Percentiles rank a stretch among this genome's conserved stretches.
These are phyloP conservation scores for Daedaleopsis sinensis DNA, from an alignment of 768 basidiomycete genomes.

Conservation along the genomic window DNA sequence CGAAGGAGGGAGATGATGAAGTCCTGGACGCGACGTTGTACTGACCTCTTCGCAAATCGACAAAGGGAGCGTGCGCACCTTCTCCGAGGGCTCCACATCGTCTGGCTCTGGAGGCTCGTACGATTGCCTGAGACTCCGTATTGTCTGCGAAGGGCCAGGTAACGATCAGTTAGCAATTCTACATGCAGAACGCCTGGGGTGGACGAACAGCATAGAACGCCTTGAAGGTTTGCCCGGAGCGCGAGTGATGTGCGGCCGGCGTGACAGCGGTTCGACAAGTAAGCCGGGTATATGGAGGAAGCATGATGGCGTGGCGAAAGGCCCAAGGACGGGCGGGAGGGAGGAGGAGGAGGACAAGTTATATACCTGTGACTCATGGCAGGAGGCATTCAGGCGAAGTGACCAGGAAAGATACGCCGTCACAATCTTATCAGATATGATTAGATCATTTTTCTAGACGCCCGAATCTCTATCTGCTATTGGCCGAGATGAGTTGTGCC, in stretches of 20 bases:
- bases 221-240: conserved; percentile 34
- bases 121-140: conserved; percentile 27
- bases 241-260: conserved; percentile 17
- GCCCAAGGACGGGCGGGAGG: conserved; percentile 1
- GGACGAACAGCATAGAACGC: conserved; percentile 34
- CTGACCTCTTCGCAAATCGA: not conserved
- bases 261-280: conserved; percentile 3
- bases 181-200: not conserved
- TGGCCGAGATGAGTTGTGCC: not conserved
- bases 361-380: conserved; percentile 19
- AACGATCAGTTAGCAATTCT: conserved; percentile 1
- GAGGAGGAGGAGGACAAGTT: conserved; percentile 7
- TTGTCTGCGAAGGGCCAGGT: conserved; percentile 24
- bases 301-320: conserved; percentile 14
- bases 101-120: conserved; percentile 25
- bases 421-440: conserved; percentile 19
- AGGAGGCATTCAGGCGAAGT: not conserved
- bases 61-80: conserved; percentile 23
- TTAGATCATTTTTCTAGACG: too few species aligned
- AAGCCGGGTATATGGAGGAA: conserved; percentile 17
- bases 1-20: conserved; percentile 95
- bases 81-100: conserved; percentile 32
- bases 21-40: conserved; percentile 56
- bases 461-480: conserved; percentile 20
- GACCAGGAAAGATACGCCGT: not conserved